Evolutionary conservation across 2,329 filamentous ascomycete genomes (phyloP), one percentile per base, ranked within the genome.

Genomic region (Apiospora aurea): DNA sequence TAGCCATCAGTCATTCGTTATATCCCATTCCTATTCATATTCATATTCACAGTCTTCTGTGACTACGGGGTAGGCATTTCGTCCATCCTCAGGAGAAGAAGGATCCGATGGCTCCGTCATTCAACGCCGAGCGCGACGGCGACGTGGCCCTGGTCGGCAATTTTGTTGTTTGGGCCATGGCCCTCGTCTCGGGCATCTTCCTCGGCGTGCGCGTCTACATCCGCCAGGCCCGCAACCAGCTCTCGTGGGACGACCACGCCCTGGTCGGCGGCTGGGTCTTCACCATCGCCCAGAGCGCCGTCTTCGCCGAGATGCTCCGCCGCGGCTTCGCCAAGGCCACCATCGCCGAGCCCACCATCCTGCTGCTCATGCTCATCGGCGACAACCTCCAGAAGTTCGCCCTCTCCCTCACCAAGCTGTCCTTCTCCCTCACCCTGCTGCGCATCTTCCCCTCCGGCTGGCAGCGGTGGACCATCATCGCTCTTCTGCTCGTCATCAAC

Each of bases 371-470:
- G 43, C 26, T 68, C 43, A 14, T 68, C 24, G 43, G 43, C 67
- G 67, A 68, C 26, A 47, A 29, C 43, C 8, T 47, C 24, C 67
- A 68, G 67, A 68, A 68, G 8, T 46, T 81, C 38, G 77, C 79
- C 8, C 76, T 81, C 47, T 77, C 79, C 21, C 82, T 78, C 79
- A 81, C 80, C 71, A 84, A 84, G 73, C 82, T 81, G 0, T 82
- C 82, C 1, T 83, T 84, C 64, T 81, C 80, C 18, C 69, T 83
- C 6, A 82, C 81, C 1, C 73, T 83, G 5, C 75, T 81, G n/a
- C 76, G 79, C 14, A 49, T 68, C 2, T 74, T 83, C 51, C 75
- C 76, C 5, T 72, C 77, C 5, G 78, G 78, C 2, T 75, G 75
- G 72, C 75, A 77, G 67, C 77, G 75, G 44, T 64, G 69, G 3